These are phyloP conservation scores for Ascoidea tarda DNA, from an alignment of 805 yeast species.

Conservation along the genomic window DNA sequence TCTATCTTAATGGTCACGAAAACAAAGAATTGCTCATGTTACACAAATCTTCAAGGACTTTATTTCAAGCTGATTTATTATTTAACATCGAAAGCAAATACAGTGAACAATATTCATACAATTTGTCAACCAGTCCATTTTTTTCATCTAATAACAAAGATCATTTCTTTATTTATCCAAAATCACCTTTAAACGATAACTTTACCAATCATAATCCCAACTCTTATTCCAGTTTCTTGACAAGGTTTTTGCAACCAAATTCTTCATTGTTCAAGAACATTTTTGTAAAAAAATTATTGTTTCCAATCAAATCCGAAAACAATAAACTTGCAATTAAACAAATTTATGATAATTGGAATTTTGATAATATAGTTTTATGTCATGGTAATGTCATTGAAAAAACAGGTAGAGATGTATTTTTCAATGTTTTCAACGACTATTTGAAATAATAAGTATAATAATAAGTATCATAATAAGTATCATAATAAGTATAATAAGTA, in stretches of 20 bases:
- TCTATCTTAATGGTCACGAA: constrained; percentile 39
- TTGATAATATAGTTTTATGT: constrained; percentile 36
- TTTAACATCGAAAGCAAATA: constrained; percentile 41
- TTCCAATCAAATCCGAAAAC: constrained; percentile 10
- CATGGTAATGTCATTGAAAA: constrained; percentile 45
- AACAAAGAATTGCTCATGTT: constrained; percentile 44
- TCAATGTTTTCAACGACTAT: constrained; percentile 7
- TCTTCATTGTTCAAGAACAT: constrained; percentile 22
- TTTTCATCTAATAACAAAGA: not conserved
- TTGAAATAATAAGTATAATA: not conserved
- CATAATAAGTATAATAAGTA: too few relatives aligned
- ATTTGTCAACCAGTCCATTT: not conserved
- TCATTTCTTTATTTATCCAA: not conserved
- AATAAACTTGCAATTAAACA: constrained; percentile 10
- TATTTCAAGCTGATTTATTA: constrained; percentile 46
- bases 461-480: too few relatives aligned
- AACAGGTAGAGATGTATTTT: constrained; percentile 17
- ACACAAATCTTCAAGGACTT: constrained; percentile 30
- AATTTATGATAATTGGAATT: constrained; percentile 23
- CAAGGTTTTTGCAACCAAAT: constrained; percentile 27
- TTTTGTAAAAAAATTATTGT: constrained; percentile 12
- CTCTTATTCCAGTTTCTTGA: constrained; percentile 26
- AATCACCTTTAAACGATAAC: not conserved
- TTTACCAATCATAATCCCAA: constrained; percentile 23
- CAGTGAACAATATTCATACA: constrained; percentile 27